phyloP scores from a whole-genome alignment of 495 filamentous ascomycete species.

The Penicillium desertorum region DNA sequence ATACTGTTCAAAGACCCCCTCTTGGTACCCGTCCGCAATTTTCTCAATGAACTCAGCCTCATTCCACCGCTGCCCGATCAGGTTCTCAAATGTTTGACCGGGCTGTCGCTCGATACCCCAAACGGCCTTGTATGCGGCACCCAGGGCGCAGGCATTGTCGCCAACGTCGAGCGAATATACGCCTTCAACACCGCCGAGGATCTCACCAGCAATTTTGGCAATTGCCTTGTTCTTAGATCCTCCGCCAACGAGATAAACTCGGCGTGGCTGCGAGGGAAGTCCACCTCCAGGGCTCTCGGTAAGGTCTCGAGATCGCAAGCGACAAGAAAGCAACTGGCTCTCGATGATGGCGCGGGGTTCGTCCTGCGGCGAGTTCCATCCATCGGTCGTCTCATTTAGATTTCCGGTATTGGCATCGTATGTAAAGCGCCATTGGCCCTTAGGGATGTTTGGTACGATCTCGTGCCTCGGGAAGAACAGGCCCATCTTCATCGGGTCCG shows the following conservation, averaged over 20 bases:
- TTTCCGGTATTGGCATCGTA: conserved; percentile 49
- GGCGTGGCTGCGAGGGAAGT: conserved; percentile 78
- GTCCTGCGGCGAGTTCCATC: conserved; percentile 55
- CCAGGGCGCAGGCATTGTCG: conserved; percentile 93
- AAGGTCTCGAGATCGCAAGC: conserved; percentile 75
- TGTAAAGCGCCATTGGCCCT: conserved; percentile 81
- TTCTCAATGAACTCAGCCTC: conserved; percentile 79
- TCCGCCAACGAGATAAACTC: conserved; percentile 92
- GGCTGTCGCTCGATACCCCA: conserved; percentile 75
- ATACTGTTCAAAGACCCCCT: conserved; percentile 72
- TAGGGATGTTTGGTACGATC: conserved; percentile 85
- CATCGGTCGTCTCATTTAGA: conserved; percentile 46
- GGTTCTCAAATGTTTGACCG: conserved; percentile 80
- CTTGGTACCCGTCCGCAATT: conserved; percentile 77
- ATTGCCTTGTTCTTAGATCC: conserved; percentile 87
- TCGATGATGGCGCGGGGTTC: conserved; percentile 92
- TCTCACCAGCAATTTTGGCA: conserved; percentile 73
- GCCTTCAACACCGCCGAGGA: conserved; percentile 84
- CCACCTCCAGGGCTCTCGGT: conserved; percentile 54
- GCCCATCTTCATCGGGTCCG: conserved; percentile 72
- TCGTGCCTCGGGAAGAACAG: conserved; percentile 94
- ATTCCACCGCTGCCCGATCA: conserved; percentile 78
- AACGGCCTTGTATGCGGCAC: conserved; percentile 94
- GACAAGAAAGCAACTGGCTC: conserved; percentile 85
- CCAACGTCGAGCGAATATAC: conserved; percentile 91